Conservation (phyloP, 2,329 filamentous ascomycete species). For the Scedosporium boydii region DNA sequence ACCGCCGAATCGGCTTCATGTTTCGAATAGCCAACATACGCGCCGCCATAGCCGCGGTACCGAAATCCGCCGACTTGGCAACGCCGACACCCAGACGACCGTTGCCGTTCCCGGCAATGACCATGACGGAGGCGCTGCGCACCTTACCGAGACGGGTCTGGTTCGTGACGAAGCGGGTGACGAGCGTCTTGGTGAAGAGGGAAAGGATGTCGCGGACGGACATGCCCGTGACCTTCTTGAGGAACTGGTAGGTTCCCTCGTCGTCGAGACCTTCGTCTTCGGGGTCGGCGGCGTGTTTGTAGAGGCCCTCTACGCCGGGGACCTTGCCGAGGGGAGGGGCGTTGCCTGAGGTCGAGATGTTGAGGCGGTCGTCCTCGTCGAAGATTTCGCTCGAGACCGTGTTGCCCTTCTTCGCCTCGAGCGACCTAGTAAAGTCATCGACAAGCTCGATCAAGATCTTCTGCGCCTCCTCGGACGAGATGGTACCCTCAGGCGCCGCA, state of each 20-base stretch:
- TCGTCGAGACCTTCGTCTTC: constrained; percentile 42
- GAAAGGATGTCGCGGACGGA: constrained; percentile 38
- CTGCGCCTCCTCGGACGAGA: constrained; percentile 12
- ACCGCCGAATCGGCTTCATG: constrained; percentile 84
- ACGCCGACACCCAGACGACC: constrained; percentile 83
- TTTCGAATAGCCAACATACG: constrained; percentile 76
- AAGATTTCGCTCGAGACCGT: constrained; percentile 19
- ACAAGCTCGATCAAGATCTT: constrained; percentile 11
- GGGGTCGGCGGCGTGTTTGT: constrained; percentile 37
- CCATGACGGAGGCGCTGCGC: constrained; percentile 61
- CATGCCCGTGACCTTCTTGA: constrained; percentile 48
- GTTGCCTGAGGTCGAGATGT: constrained; percentile 28
- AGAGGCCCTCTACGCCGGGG: constrained; percentile 41
- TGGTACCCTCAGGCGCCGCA: constrained; percentile 17
- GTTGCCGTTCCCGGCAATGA: constrained; percentile 77
- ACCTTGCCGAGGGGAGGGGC: constrained; percentile 43
- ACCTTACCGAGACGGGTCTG: constrained; percentile 97
- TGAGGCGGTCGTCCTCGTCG: constrained; percentile 15
- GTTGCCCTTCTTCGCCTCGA: not conserved
- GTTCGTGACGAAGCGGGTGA: constrained; percentile 68
- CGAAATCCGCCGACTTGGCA: constrained; percentile 71
- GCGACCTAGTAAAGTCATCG: constrained; percentile 6
- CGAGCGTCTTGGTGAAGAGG: constrained; percentile 62
- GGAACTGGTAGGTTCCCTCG: constrained; percentile 37
- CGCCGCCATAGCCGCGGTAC: constrained; percentile 61